These are phyloP conservation scores for Colletotrichum sp. DNA, from an alignment of 2,329 filamentous ascomycete species.

Conservation along the genomic window DNA sequence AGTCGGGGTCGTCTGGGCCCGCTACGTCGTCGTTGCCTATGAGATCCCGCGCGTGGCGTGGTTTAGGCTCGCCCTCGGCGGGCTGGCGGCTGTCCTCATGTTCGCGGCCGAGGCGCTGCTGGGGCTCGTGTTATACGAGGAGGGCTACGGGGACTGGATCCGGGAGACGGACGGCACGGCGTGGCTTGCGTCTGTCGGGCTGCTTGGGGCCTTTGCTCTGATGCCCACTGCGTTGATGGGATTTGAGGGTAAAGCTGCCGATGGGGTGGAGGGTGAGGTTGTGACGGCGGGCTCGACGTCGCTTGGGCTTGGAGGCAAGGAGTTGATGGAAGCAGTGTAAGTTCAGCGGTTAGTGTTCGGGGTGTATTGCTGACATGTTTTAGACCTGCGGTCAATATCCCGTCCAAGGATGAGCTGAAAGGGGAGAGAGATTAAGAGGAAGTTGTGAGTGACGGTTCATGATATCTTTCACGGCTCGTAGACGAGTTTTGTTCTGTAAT, in stretches of 20 bases:
- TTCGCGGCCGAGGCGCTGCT: not conserved
- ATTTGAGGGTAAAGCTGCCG: not conserved
- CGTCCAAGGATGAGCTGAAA: not conserved
- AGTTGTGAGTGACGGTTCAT: not conserved
- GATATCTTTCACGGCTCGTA: not conserved
- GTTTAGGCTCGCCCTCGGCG: conserved; percentile 14
- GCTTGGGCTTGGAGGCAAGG: not conserved
- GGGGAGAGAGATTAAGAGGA: not conserved
- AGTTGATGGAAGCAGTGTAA: not conserved
- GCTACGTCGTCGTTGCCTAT: not conserved
- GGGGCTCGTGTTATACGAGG: not conserved
- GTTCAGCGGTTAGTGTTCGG: not conserved
- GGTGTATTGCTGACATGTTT: not conserved
- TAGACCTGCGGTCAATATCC: not conserved
- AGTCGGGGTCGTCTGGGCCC: not conserved
- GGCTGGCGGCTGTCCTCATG: not conserved
- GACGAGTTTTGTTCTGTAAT: not conserved
- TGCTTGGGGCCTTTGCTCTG: not conserved
- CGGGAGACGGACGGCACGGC: not conserved
- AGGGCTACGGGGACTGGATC: not conserved
- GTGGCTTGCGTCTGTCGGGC: not conserved
- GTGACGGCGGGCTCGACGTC: not conserved
- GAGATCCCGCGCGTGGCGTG: conserved; percentile 15
- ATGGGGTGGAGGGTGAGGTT: not conserved
- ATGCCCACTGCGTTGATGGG: conserved; percentile 12